Evolutionary conservation across 2,329 filamentous ascomycete genomes (phyloP).

Genomic region (Colletotrichum musae): DNA sequence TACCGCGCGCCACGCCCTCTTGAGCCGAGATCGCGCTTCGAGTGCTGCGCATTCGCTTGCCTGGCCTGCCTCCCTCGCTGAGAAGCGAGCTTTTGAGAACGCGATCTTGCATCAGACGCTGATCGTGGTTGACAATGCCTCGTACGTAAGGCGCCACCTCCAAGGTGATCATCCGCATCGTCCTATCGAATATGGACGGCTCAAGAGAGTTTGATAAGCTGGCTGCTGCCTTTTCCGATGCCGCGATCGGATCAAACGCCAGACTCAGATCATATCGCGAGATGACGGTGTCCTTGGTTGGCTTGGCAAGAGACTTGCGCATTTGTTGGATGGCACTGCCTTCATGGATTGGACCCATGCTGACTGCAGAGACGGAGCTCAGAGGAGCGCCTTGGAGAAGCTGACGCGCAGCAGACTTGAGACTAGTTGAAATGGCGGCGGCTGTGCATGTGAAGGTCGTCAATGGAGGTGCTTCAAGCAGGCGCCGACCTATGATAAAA

Average conservation of each 20-base stretch:
- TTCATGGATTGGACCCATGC: slow-evolving; percentile 50
- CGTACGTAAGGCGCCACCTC: slow-evolving; percentile 95
- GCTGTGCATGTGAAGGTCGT: slow-evolving; percentile 45
- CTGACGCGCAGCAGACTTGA: slow-evolving; percentile 35
- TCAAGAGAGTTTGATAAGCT: slow-evolving; percentile 63
- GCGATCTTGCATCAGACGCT: slow-evolving; percentile 78
- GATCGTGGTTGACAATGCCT: slow-evolving; percentile 83
- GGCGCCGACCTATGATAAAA: slow-evolving; percentile 61
- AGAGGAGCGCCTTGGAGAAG: slow-evolving; percentile 18
- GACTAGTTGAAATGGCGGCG: slow-evolving; percentile 29
- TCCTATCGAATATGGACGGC: slow-evolving; percentile 83
- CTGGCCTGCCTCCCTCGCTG: slow-evolving; percentile 66
- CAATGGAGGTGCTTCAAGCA: slow-evolving; percentile 62
- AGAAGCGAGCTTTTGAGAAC: slow-evolving; percentile 70
- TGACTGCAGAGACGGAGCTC: not conserved
- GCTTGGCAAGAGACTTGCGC: slow-evolving; percentile 51
- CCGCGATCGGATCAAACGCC: slow-evolving; percentile 74
- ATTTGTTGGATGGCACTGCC: slow-evolving; percentile 53
- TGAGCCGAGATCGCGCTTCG: slow-evolving; percentile 82
- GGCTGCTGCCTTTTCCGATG: slow-evolving; percentile 59
- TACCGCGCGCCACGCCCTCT: slow-evolving; percentile 79
- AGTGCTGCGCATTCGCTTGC: slow-evolving; percentile 76
- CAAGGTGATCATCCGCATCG: slow-evolving; percentile 73
- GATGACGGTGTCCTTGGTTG: slow-evolving; percentile 49
- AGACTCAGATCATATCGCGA: slow-evolving; percentile 67